These are phyloP conservation scores for Botryococcus braunii DNA, from an alignment of 163 green algal genomes.

Conservation along the genomic window DNA sequence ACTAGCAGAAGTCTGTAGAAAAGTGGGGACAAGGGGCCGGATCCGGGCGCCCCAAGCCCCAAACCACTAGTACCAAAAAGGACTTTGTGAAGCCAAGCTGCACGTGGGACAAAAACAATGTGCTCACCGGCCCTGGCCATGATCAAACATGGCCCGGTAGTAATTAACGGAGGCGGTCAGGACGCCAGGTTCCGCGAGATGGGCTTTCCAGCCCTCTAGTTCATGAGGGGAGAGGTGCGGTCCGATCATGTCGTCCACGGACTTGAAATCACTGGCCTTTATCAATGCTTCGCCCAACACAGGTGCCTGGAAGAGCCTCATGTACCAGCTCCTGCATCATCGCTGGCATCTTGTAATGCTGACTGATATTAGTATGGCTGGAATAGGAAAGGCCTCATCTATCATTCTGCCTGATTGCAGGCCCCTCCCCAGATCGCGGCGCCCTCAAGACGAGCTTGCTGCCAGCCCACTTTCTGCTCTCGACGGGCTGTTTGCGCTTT, in stretches of 20 bases:
- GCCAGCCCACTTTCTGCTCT: background rate
- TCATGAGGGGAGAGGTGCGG: constrained; percentile 13
- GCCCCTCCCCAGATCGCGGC: background rate
- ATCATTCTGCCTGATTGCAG: background rate
- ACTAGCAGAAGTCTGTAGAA: background rate
- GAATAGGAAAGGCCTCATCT: background rate
- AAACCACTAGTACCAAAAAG: background rate
- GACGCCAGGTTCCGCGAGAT: constrained; percentile 22
- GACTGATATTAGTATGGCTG: background rate
- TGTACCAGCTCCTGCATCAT: constrained; percentile 32
- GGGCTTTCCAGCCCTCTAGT: constrained; percentile 33
- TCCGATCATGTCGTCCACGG: constrained; percentile 6
- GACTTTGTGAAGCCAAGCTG: no score
- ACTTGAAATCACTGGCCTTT: constrained; percentile 12
- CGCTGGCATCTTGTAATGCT: background rate
- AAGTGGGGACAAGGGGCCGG: no score
- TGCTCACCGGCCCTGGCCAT: background rate
- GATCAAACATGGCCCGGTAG: constrained; percentile 37
- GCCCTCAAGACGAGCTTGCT: background rate
- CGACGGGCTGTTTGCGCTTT: background rate
- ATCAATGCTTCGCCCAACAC: constrained; percentile 23
- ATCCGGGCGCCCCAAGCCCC: no score
- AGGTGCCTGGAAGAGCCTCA: constrained; percentile 46
- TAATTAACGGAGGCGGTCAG: constrained; percentile 45
- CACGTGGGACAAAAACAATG: no score